Conservation (phyloP, 2,329 filamentous ascomycete genomes). For the Fusarium sp. region DNA sequence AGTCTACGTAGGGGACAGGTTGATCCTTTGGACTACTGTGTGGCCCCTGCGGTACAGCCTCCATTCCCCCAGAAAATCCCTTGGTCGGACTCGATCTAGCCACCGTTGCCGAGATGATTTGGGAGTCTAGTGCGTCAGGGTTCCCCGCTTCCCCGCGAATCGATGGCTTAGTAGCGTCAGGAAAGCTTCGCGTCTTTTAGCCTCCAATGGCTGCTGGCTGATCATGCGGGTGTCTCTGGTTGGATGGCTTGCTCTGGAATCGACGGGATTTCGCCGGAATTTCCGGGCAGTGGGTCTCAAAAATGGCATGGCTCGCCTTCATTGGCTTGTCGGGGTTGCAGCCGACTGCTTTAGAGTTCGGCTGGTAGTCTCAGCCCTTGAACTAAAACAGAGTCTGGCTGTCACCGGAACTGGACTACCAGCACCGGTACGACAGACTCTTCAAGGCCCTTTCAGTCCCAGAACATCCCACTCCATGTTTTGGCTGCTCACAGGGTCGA, state of each 20-base stretch:
- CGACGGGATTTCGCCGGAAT: constrained; percentile 21
- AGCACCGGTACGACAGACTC: no score
- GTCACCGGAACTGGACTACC: no score
- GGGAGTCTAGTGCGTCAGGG: background rate
- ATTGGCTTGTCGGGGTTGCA: background rate
- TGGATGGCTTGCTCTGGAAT: background rate
- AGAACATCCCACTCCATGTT: no score
- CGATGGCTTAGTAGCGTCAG: background rate
- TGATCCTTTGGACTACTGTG: background rate
- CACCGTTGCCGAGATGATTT: background rate
- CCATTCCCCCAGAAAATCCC: background rate
- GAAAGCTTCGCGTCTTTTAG: background rate
- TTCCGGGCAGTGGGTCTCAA: background rate
- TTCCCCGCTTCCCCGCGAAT: constrained; percentile 24
- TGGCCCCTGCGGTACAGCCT: background rate
- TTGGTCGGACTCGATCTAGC: background rate
- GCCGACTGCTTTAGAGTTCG: background rate
- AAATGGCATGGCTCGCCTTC: background rate
- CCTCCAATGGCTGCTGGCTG: background rate
- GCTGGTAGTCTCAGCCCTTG: background rate
- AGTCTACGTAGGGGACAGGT: background rate
- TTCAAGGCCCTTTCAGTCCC: no score
- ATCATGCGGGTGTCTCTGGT: background rate
- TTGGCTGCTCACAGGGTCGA: no score
- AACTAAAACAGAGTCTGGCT: background rate